phyloP scores from a whole-genome alignment of 2,329 filamentous ascomycete species.

The Elsinoe arachidis region DNA sequence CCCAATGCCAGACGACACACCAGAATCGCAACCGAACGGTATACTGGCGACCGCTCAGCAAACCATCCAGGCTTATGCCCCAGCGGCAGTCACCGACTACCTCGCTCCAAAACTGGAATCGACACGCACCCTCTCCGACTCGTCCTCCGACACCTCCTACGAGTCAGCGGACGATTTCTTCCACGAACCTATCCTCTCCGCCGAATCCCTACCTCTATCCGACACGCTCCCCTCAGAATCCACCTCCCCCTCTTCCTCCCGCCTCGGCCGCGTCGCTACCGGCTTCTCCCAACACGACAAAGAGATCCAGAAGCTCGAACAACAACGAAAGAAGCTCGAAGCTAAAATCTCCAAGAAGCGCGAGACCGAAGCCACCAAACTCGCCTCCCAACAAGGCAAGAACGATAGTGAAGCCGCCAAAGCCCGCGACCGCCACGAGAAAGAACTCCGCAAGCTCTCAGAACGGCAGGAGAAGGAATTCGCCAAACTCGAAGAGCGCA shows the following conservation, averaged over 20 bases:
- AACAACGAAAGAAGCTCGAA: slow-evolving; percentile 53
- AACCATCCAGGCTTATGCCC: slow-evolving; percentile 29
- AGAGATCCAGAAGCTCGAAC: slow-evolving; percentile 55
- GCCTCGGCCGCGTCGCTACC: neutral
- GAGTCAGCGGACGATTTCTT: slow-evolving; percentile 12
- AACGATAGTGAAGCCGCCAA: slow-evolving; percentile 45
- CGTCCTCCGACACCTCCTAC: slow-evolving; percentile 14
- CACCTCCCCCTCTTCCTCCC: slow-evolving; percentile 17
- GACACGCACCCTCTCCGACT: slow-evolving; percentile 8
- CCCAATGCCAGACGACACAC: neutral
- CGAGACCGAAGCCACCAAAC: slow-evolving; percentile 42
- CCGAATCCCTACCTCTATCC: slow-evolving; percentile 1
- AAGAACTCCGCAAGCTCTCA: slow-evolving; percentile 56
- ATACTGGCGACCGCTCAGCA: slow-evolving; percentile 1
- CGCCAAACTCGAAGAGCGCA: slow-evolving; percentile 42
- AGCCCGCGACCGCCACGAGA: slow-evolving; percentile 57
- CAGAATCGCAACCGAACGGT: neutral
- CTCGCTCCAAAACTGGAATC: slow-evolving; percentile 22
- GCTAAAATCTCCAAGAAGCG: slow-evolving; percentile 52
- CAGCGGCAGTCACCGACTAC: slow-evolving; percentile 23
- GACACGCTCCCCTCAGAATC: slow-evolving; percentile 2
- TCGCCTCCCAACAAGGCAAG: slow-evolving; percentile 30
- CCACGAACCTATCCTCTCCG: neutral
- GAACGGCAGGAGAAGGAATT: slow-evolving; percentile 55
- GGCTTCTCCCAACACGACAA: slow-evolving; percentile 44